Conservation (phyloP, 202 grass and related monocot species). For the Zoysia matrella region DNA sequence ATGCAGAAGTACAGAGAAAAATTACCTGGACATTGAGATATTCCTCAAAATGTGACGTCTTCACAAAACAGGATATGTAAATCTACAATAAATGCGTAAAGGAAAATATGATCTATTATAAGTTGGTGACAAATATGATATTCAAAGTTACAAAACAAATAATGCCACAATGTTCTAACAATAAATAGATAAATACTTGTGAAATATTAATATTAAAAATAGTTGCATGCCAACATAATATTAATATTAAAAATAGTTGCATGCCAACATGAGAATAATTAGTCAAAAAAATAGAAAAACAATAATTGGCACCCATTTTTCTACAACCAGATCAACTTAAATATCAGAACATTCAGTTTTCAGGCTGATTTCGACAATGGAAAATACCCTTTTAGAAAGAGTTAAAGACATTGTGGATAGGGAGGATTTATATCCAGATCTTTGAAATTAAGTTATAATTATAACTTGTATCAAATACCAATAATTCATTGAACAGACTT, state of each 20-base stretch:
- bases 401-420: not conserved
- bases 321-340: not conserved
- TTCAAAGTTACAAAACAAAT: constrained; percentile 13
- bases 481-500: too few relatives aligned
- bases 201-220: constrained; percentile 28
- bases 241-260: constrained; percentile 20
- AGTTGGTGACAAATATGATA: constrained; percentile 12
- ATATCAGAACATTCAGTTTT: constrained; percentile 8
- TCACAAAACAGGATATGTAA: constrained; percentile 96
- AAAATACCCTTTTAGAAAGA: not conserved
- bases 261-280: not conserved
- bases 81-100: constrained; percentile 64
- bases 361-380: constrained; percentile 7
- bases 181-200: constrained; percentile 31
- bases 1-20: constrained; percentile 17
- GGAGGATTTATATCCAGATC: not conserved
- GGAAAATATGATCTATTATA: constrained; percentile 28
- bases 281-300: not conserved
- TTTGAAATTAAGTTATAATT: not conserved
- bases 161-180: constrained; percentile 13
- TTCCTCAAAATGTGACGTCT: constrained; percentile 96
- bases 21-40: constrained; percentile 92
- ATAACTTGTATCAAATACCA: too few relatives aligned
- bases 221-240: constrained; percentile 1
- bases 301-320: not conserved